Evolutionary conservation across 257 asterid species (phyloP).

Genomic region (Oldenlandia corymbosa): DNA sequence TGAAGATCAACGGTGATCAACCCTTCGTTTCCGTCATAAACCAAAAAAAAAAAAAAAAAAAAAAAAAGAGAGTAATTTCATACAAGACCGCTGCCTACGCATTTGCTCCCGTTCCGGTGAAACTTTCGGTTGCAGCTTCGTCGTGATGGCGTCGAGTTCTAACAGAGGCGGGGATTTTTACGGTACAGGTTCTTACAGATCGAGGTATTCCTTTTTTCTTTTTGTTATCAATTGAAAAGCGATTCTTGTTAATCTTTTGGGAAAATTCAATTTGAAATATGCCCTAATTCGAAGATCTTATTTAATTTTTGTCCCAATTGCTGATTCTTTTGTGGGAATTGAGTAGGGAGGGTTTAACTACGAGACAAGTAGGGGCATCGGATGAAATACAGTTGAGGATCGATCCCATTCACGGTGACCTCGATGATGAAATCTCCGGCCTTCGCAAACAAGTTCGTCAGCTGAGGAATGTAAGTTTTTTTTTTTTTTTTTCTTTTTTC

Average conservation of each 20-base stretch:
- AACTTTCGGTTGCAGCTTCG: neutral
- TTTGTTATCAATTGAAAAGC: constrained; percentile 8
- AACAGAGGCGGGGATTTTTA: constrained; percentile 29
- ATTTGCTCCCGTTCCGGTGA: neutral
- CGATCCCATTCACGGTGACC: constrained; percentile 70
- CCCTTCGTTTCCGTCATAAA: constrained; percentile 9
- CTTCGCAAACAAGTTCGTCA: constrained; percentile 86
- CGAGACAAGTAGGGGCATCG: constrained; percentile 58
- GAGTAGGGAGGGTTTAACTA: constrained; percentile 65
- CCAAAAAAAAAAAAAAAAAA: neutral
- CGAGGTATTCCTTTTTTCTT: constrained; percentile 44
- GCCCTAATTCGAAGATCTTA: neutral
- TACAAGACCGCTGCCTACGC: neutral
- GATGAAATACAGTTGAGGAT: constrained; percentile 83
- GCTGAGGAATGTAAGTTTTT: constrained; percentile 51
- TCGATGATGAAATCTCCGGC: constrained; percentile 72
- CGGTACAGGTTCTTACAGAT: constrained; percentile 58
- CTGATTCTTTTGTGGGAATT: neutral
- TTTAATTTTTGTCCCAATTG: neutral
- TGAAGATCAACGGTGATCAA: constrained; percentile 17
- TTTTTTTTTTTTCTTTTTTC: neutral
- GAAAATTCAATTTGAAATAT: neutral
- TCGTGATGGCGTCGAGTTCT: constrained; percentile 23
- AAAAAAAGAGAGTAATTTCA: neutral
- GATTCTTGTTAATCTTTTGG: too few relatives aligned